Percentiles rank a stretch among this genome's conserved stretches.
These are phyloP conservation scores for Leccinum pellstonianum DNA, from an alignment of 768 basidiomycete species.

Conservation along the genomic window DNA sequence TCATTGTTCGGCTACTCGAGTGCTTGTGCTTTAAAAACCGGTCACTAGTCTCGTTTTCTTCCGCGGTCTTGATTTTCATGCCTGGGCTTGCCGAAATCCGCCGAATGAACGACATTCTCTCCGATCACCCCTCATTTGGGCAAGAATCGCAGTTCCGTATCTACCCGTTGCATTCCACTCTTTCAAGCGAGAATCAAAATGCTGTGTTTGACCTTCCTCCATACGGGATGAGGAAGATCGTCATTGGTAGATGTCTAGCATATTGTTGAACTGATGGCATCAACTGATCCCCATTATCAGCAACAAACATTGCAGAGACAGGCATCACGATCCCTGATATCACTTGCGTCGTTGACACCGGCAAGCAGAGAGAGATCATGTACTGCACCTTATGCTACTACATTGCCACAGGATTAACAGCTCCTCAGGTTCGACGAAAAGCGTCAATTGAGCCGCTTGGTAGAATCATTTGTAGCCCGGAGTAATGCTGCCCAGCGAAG, in stretches of 20 bases:
- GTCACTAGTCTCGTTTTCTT: slow-evolving; percentile 55
- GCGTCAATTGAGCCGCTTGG: slow-evolving; percentile 86
- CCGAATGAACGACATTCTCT: slow-evolving; percentile 76
- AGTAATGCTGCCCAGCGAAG: slow-evolving; percentile 90
- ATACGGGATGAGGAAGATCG: slow-evolving; percentile 81
- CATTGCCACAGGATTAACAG: slow-evolving; percentile 8
- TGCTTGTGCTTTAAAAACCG: slow-evolving; percentile 71
- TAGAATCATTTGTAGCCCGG: slow-evolving; percentile 88
- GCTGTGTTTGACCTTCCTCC: slow-evolving; percentile 91
- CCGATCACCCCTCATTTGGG: slow-evolving; percentile 74
- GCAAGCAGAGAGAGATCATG: slow-evolving; percentile 95
- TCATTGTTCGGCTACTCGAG: slow-evolving; percentile 83
- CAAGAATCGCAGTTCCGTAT: slow-evolving; percentile 62
- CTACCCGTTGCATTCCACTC: slow-evolving; percentile 87
- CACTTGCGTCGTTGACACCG: slow-evolving; percentile 92
- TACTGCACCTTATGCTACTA: slow-evolving; percentile 24
- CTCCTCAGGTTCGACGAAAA: slow-evolving; percentile 86
- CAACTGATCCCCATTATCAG: slow-evolving; percentile 35
- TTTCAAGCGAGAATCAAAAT: slow-evolving; percentile 88
- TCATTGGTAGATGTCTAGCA: slow-evolving; percentile 64
- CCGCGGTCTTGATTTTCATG: slow-evolving; percentile 88
- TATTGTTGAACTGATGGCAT: background rate
- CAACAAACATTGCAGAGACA: slow-evolving; percentile 93
- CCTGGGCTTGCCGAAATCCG: slow-evolving; percentile 95
- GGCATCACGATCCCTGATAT: slow-evolving; percentile 99